Base-by-base conservation (phyloP, 1,284 basidiomycete genomes). In the Ustilago loliicola region DNA sequence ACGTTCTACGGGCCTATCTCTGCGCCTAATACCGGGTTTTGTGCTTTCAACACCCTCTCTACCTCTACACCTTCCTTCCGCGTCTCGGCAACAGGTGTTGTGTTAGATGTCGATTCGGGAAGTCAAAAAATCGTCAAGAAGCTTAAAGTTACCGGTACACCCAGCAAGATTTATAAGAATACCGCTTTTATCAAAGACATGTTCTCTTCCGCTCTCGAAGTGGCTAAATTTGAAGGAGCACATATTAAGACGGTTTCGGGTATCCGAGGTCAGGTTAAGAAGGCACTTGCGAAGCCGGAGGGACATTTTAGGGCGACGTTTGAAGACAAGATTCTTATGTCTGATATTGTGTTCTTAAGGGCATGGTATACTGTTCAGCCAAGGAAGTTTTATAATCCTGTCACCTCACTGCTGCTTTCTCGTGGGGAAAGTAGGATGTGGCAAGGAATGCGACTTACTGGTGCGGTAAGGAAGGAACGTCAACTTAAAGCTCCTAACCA, bases 121-220 rank as follows among this genome's bases (percentile, higher is more conserved):
- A 48, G 63, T n/a, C 92, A 92, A 66, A 94, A 93, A 88, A 98
- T 99, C 76, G 95, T 99, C 78, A 99, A 99, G 90, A 99, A 99
- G 88, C 88, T 99, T 81, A 99, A 99, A 88, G 88, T 99, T 65
- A 99, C 95, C 0, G 96, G 97, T 52, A 90, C 91, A 30, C 96
- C 97, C 29, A 94, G 92, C 88, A 98, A 98, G 90, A 93, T 99
- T 67, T 99, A 93, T 90, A 99, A 98, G 89, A 99, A 99, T 87
- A 99, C 97, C 17, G 97, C 95, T 0, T 99, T 99, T 86, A 90
- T 99, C 81, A 95, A 93, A 88, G 95, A 98, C 85, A 99, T 99
- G 96, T 99, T 99, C 88, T 92, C 88, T 70, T 92, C 91, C 56
- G 91, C 94, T 13, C 89, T 99, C 34, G 96, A 99, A 87, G 95